Base-by-base conservation (phyloP, 768 basidiomycete species). In the Tylopilus vinaceipallidus region DNA sequence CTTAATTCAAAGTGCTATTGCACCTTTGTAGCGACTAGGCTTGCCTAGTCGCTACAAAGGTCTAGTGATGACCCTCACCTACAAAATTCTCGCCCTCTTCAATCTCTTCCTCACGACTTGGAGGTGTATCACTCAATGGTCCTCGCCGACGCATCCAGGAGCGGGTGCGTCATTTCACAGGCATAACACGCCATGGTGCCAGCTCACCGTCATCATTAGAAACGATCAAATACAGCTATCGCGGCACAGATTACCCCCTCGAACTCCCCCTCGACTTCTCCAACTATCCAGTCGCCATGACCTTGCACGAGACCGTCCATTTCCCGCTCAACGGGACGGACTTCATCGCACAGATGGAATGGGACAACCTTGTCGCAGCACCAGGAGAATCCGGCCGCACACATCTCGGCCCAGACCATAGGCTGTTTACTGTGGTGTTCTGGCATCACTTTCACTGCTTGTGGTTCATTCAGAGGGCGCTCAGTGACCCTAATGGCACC, bases 361-460 rank as follows among this genome's bases (percentile, higher is more conserved):
- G 55, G 55, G 33, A 46, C 33, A 42, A 34, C 2, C 48, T 56
- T 38, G 49, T 56, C 44, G 46, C 13, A 1, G 40, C 49, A 2
- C 55, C 49, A 1, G 46, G 43, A 12, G 55, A 57, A 8, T 35
- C 39, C 6, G 49, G 55, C 20, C 48, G 55, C 6, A 40, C 36
- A 2, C 55, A 49, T 13, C 55, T 57, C 5, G 55, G 55, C 7
- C 55, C 55, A 34, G 55, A 56, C 14, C 36, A 57, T 14, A 34
- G 49, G 23, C 5, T 56, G 26, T 52, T 57, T 36, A 57, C 44
- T 6, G 7, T 52, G 32, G 36, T 35, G 8, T 56, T 45, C 44
- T 51, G 47, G 43, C 55, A 57, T 12, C 43, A 56, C 8, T 38
- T 57, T 27, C 55, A 56, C 22, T 56, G 55, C 27, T 17, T 51